phyloP scores from a whole-genome alignment of 805 yeast genomes.

The Saccharomycopsis fibuligera region DNA sequence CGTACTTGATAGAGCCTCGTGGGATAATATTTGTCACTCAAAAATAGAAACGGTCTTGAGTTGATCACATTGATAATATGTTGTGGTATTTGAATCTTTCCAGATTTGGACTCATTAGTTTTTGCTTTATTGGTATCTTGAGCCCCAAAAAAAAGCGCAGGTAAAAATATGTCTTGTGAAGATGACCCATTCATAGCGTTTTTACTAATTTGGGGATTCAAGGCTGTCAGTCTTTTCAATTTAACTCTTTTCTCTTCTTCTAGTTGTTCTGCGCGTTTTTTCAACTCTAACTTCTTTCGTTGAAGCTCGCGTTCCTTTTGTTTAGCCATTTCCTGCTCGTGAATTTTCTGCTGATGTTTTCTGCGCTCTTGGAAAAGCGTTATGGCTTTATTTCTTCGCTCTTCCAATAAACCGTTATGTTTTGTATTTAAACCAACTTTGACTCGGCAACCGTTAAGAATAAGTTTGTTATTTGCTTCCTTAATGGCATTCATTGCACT shows the following conservation, averaged over 20 bases:
- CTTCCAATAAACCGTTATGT: conserved; percentile 33
- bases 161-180: not conserved
- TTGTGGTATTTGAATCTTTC: conserved; percentile 34
- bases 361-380: conserved; percentile 34
- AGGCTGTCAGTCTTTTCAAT: not conserved
- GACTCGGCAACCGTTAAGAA: conserved; percentile 47
- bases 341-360: conserved; percentile 30
- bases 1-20: conserved; percentile 29
- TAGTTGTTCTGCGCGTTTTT: conserved; percentile 10
- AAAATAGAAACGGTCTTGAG: conserved; percentile 51
- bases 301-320: conserved; percentile 8
- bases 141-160: conserved; percentile 5
- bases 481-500: conserved; percentile 41
- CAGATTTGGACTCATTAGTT: conserved; percentile 20
- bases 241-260: conserved; percentile 13
- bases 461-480: conserved; percentile 35
- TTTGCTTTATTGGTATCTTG: conserved; percentile 16
- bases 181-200: not conserved
- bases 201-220: not conserved
- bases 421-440: conserved; percentile 47
- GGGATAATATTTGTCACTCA: conserved; percentile 45
- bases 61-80: conserved; percentile 45
- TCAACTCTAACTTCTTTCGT: conserved; percentile 18
- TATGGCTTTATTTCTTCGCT: conserved; percentile 28
- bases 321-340: conserved; percentile 22